Evolutionary conservation across 306 rosid species (phyloP).

Genomic region (Casuarina glauca): DNA sequence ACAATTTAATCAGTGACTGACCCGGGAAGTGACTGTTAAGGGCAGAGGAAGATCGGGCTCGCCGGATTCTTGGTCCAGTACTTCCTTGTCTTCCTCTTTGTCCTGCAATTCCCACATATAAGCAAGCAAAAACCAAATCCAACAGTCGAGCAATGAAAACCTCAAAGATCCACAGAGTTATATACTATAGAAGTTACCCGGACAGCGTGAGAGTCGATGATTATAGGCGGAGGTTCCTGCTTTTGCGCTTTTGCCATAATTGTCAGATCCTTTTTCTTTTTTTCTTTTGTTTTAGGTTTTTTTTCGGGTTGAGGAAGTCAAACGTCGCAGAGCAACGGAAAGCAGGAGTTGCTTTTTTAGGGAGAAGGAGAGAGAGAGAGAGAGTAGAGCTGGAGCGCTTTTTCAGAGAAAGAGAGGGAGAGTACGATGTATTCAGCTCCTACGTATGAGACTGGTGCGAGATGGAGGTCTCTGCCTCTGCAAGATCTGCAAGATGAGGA

Average conservation of each 20-base stretch:
- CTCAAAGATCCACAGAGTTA: slow-evolving; percentile 15
- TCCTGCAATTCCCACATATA: slow-evolving; percentile 48
- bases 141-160: slow-evolving; percentile 3
- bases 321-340: not conserved
- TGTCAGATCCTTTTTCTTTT: slow-evolving; percentile 12
- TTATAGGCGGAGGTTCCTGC: slow-evolving; percentile 16
- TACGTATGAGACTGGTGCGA: no score
- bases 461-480: no score
- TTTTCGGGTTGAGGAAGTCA: slow-evolving; percentile 23
- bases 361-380: no score
- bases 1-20: slow-evolving; percentile 15
- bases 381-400: no score
- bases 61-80: slow-evolving; percentile 41
- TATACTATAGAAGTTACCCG: slow-evolving; percentile 2
- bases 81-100: slow-evolving; percentile 40
- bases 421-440: no score
- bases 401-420: no score
- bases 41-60: slow-evolving; percentile 70
- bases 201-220: slow-evolving; percentile 16
- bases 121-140: not conserved
- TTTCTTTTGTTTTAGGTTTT: slow-evolving; percentile 11
- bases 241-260: slow-evolving; percentile 49
- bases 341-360: no score
- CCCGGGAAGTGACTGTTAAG: slow-evolving; percentile 79
- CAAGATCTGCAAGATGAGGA: no score